A percentile compares a stretch with the other conserved stretches of the same genome.
Evolutionary conservation across 2,329 filamentous ascomycete species (phyloP).

Genomic region (Ophiostoma sp.): DNA sequence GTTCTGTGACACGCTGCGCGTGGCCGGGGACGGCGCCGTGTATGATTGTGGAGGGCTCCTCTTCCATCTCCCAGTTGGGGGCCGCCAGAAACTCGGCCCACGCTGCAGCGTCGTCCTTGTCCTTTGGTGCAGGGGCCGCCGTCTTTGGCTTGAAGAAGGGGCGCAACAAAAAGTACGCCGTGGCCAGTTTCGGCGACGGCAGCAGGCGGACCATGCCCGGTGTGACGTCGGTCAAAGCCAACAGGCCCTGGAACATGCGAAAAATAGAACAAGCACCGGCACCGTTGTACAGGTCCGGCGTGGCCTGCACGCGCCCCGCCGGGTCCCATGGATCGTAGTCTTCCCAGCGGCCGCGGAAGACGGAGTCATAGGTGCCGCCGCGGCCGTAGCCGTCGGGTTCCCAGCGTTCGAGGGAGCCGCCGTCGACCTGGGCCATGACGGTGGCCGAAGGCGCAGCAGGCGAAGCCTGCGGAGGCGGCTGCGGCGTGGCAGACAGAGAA

Average conservation of each 20-base stretch:
- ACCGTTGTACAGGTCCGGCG: conserved; percentile 59
- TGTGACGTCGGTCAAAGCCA: conserved; percentile 54
- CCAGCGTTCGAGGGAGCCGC: conserved; percentile 71
- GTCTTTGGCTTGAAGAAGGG: conserved; percentile 54
- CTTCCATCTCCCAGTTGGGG: conserved; percentile 48
- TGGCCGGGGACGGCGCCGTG: conserved; percentile 60
- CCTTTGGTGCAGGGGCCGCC: conserved; percentile 37
- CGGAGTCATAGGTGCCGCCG: conserved; percentile 54
- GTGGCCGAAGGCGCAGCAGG: conserved; percentile 35
- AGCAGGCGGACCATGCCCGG: conserved; percentile 50
- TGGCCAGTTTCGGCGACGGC: conserved; percentile 50
- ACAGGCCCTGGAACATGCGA: conserved; percentile 59
- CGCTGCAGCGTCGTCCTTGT: background rate
- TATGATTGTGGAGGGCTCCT: conserved; percentile 55
- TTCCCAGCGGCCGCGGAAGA: conserved; percentile 58
- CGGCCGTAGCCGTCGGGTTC: conserved; percentile 66
- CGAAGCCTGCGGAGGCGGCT: background rate
- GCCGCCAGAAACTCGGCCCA: conserved; percentile 56
- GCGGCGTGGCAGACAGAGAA: background rate
- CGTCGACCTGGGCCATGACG: conserved; percentile 67
- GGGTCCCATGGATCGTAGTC: conserved; percentile 58
- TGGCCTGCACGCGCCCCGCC: conserved; percentile 53
- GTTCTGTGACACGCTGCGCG: conserved; percentile 58
- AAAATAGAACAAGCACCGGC: conserved; percentile 59
- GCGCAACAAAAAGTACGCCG: conserved; percentile 50